Evolutionary conservation across 2,329 filamentous ascomycete genomes (phyloP), one percentile per base, ranked within the genome.

Genomic region (Ophiocordyceps australis): DNA sequence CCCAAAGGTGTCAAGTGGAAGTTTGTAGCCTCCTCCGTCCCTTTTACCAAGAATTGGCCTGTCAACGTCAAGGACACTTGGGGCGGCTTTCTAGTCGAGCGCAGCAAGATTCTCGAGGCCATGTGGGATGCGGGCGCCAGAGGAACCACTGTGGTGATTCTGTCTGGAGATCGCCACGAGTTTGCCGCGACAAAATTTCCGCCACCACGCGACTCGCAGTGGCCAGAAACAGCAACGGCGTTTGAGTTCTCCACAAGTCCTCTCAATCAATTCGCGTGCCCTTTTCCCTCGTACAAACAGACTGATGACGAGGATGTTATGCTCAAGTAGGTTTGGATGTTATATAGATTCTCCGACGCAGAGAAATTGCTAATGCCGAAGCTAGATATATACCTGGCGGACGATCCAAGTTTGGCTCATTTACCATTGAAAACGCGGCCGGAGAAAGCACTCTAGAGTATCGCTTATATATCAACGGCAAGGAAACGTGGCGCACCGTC

Each of bases 31-130:
- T 85, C 79, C 20, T 85, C 79, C 12, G 78, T 95, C 5, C 89
- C 89, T 0, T 93, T 98, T 46, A 95, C 89, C 6, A 92, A 93
- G 55, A 98, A 98, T 49, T 98, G 89, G 86, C 76, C 72, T 14
- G 69, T 93, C 35, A 86, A 89, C 35, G 72, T 71, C 3, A 62
- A 74, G 32, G 89, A 98, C 44, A 95, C 89, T 0, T 98, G 89
- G 89, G 82, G 81, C 24, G 86, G 86, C 0, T 94, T 92, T 48
- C 60, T 94, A 3, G 55, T 62, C 25, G 89, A 98, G 55, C 74
- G 89, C 11, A 67, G 64, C 28, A 61, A 59, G 28, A 66, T 95
- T 15, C 71, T 98, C 10, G 77, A 93, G 46, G 79, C 81, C 3
- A 93, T 94, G 68, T 95, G 89, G 83, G 74, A 79, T 32, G 74